Percentiles rank a stretch among this genome's conserved stretches.
These are phyloP conservation scores for Phycomyces blakesleeanus DNA, from an alignment of 192 early-diverging fungal genomes.

Conservation along the genomic window DNA sequence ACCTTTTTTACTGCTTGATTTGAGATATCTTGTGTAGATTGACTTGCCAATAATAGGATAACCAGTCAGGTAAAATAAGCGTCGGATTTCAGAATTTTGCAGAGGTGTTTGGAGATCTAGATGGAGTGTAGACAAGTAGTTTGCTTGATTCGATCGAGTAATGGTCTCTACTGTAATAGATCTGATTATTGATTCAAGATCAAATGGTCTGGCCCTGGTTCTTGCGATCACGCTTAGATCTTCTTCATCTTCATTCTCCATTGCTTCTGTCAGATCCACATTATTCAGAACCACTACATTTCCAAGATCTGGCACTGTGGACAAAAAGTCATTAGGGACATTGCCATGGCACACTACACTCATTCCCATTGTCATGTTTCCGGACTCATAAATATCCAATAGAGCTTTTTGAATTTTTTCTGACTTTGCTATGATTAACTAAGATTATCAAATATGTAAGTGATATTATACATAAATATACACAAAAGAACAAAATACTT, in stretches of 20 bases:
- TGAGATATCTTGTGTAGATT: slow-evolving; percentile 45
- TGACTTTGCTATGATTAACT: slow-evolving; percentile 47
- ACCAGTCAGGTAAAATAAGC: slow-evolving; percentile 38
- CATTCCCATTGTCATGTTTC: slow-evolving; percentile 25
- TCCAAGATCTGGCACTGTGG: neutral
- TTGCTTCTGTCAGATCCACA: neutral
- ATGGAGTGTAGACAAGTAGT: slow-evolving; percentile 31
- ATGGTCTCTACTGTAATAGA: slow-evolving; percentile 19
- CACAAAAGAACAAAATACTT: slow-evolving; percentile 10
- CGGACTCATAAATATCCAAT: slow-evolving; percentile 33
- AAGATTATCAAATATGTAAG: slow-evolving; percentile 17
- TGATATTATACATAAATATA: slow-evolving; percentile 10
- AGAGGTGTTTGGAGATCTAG: slow-evolving; percentile 24
- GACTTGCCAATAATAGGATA: slow-evolving; percentile 58
- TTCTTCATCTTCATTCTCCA: slow-evolving; percentile 9
- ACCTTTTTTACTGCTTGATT: slow-evolving; percentile 58
- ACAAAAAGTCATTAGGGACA: slow-evolving; percentile 23
- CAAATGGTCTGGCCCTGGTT: neutral
- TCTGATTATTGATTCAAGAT: slow-evolving; percentile 8
- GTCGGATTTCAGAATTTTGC: slow-evolving; percentile 47
- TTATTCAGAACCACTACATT: neutral
- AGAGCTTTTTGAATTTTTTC: slow-evolving; percentile 21
- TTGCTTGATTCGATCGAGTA: slow-evolving; percentile 38
- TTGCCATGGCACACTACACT: slow-evolving; percentile 37
- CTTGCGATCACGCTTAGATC: neutral